phyloP scores from a whole-genome alignment of 2,329 filamentous ascomycete species.

The Neurospora crassa region DNA sequence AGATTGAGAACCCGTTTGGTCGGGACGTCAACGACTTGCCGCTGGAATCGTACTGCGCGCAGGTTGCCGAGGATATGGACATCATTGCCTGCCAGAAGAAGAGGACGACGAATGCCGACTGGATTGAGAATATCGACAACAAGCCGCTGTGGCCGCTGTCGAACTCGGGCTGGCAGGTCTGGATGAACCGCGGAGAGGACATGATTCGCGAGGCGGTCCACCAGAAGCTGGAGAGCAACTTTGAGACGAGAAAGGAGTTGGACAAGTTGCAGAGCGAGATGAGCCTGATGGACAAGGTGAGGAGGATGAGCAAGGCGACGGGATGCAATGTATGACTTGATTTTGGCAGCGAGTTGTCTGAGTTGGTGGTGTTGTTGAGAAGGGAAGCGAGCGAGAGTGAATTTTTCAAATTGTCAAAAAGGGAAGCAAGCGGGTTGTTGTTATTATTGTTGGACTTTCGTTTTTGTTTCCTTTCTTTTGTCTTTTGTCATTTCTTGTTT shows the following conservation, averaged over 20 bases:
- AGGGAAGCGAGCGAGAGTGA: background rate
- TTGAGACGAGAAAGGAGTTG: conserved; percentile 21
- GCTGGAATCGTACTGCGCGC: conserved; percentile 55
- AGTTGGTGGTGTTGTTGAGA: background rate
- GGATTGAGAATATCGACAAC: conserved; percentile 31
- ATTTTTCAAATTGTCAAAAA: background rate
- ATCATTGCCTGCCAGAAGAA: conserved; percentile 47
- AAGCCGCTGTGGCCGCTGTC: conserved; percentile 32
- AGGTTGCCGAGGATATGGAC: conserved; percentile 55
- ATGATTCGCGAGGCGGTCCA: conserved; percentile 34
- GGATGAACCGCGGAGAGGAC: conserved; percentile 37
- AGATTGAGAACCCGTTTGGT: conserved; percentile 64
- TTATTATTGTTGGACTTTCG: background rate
- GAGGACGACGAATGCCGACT: conserved; percentile 37
- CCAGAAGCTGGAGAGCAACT: conserved; percentile 25
- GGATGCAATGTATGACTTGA: background rate
- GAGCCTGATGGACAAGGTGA: background rate
- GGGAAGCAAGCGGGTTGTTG: background rate
- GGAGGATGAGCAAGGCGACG: background rate
- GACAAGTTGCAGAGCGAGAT: background rate
- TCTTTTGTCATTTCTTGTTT: background rate
- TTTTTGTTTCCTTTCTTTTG: background rate
- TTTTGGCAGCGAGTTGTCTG: background rate
- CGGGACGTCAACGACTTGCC: conserved; percentile 60
- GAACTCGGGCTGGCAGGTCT: conserved; percentile 34